Percentiles rank a stretch among this genome's conserved stretches.
Conservation (phyloP, 106 monocot species). For the Dendrobium nobile region DNA sequence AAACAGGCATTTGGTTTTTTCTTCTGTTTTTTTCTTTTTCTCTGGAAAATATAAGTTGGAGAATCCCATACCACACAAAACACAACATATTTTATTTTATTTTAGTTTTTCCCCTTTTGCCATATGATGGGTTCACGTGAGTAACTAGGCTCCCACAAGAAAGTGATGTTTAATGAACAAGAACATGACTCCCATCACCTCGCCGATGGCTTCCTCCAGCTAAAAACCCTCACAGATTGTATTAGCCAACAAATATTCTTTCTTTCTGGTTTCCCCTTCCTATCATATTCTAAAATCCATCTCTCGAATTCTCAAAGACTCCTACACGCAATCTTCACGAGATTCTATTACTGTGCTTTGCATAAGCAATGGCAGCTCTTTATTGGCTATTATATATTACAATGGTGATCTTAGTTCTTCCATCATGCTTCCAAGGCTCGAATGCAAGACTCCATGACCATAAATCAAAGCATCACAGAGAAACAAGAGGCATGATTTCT, state of each 20-base stretch:
- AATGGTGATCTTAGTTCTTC: not conserved
- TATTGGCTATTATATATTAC: too few species aligned
- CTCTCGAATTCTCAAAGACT: not conserved
- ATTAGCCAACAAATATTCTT: not conserved
- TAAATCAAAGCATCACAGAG: not conserved
- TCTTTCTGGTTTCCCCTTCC: not conserved
- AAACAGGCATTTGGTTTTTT: too few species aligned
- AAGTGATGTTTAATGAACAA: not conserved
- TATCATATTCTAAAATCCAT: not conserved
- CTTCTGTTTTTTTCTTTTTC: too few species aligned
- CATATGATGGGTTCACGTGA: not conserved
- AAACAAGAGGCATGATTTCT: not conserved
- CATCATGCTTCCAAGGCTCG: not conserved
- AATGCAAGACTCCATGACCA: not conserved
- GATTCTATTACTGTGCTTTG: not conserved
- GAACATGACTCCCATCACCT: constrained; percentile 7
- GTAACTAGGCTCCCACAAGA: not conserved
- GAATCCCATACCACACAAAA: not conserved
- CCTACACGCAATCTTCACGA: not conserved
- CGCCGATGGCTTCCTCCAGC: not conserved
- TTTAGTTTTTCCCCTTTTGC: not conserved
- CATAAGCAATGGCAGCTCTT: not conserved
- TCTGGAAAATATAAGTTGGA: not conserved
- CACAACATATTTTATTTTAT: not conserved
- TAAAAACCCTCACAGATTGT: not conserved